A percentile compares a stretch with the other conserved stretches of the same genome.
Evolutionary conservation across 176 grass and related monocot species (phyloP).

Genomic region (Triticum urartu): DNA sequence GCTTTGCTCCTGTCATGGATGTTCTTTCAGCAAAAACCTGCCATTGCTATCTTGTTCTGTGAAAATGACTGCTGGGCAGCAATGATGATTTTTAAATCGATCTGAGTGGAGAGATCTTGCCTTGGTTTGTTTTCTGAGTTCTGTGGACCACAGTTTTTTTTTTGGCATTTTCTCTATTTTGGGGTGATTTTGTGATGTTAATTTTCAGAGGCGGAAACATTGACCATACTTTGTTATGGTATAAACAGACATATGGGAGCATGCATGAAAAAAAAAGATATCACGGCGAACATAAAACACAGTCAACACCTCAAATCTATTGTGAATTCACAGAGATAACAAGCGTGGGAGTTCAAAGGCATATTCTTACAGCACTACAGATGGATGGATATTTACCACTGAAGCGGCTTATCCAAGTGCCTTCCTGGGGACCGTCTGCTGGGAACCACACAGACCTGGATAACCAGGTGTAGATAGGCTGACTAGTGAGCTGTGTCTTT

Average conservation of each 20-base stretch:
- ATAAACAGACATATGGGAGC: neutral
- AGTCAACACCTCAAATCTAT: slow-evolving; percentile 3
- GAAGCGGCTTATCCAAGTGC: slow-evolving; percentile 40
- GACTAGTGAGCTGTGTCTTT: slow-evolving; percentile 17
- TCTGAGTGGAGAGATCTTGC: neutral
- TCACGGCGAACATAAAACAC: neutral
- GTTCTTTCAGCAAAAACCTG: neutral
- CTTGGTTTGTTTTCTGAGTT: slow-evolving; percentile 7
- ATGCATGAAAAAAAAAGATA: neutral
- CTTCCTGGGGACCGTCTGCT: slow-evolving; percentile 39
- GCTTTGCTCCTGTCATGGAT: neutral
- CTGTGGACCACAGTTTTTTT: neutral
- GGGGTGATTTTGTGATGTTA: neutral
- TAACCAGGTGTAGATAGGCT: slow-evolving; percentile 35
- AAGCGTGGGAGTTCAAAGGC: neutral
- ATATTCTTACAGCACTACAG: slow-evolving; percentile 12
- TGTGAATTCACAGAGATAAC: slow-evolving; percentile 19
- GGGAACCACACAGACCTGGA: slow-evolving; percentile 44
- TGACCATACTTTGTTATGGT: neutral
- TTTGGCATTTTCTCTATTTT: neutral
- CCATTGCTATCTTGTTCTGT: neutral
- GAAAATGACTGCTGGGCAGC: neutral
- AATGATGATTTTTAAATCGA: neutral
- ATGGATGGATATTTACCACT: slow-evolving; percentile 30
- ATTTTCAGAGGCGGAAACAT: neutral